Conservation (phyloP, 768 basidiomycete genomes). For the Hirschioporus abietinus region DNA sequence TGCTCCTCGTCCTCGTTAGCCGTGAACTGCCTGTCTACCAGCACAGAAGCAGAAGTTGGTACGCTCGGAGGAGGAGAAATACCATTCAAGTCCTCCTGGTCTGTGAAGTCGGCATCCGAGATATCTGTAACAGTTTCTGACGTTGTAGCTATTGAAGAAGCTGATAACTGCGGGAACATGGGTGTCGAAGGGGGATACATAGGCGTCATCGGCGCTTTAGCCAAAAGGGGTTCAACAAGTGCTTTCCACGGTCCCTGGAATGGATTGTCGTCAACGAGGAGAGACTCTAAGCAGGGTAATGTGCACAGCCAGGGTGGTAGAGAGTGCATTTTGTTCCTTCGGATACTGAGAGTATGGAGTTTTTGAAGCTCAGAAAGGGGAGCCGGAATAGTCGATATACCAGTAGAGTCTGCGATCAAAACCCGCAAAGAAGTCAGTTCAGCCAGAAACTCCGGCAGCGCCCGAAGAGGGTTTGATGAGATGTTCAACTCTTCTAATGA, state of each 20-base stretch:
- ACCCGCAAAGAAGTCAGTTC: conserved; percentile 74
- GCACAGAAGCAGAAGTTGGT: background rate
- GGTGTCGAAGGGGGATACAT: conserved; percentile 64
- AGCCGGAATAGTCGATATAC: conserved; percentile 70
- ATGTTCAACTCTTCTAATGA: conserved; percentile 92
- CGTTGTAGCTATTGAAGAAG: conserved; percentile 24
- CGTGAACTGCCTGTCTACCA: conserved; percentile 10
- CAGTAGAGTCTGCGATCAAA: conserved; percentile 89
- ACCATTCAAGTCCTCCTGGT: background rate
- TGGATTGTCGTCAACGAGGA: conserved; percentile 93
- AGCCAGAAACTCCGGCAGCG: conserved; percentile 86
- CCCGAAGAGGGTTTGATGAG: conserved; percentile 83
- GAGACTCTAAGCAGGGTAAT: conserved; percentile 74
- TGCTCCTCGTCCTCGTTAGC: conserved; percentile 63
- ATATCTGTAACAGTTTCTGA: conserved; percentile 1
- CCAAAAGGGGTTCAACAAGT: conserved; percentile 78
- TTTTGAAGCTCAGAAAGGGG: conserved; percentile 67
- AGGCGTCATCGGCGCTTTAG: conserved; percentile 54
- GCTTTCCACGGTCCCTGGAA: conserved; percentile 93
- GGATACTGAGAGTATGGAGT: conserved; percentile 84
- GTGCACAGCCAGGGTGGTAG: conserved; percentile 95
- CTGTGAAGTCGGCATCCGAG: background rate
- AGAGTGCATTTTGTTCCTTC: conserved; percentile 81
- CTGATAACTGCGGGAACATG: conserved; percentile 46
- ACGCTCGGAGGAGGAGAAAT: background rate